phyloP scores from a whole-genome alignment of 345 rosid genomes.

The Kernera saxatilis region DNA sequence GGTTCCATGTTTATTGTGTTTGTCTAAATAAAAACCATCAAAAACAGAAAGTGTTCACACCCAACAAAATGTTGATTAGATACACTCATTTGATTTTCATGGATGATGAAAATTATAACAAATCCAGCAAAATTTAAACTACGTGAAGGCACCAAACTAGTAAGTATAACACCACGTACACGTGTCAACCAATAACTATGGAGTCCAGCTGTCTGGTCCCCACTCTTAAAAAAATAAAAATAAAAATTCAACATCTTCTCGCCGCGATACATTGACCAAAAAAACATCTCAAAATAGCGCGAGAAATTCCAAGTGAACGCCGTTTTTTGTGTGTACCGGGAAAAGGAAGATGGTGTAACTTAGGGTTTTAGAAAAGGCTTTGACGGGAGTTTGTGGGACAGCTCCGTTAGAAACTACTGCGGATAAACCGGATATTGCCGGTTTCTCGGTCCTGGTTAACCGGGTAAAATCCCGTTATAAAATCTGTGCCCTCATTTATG shows the following conservation, averaged over 20 bases:
- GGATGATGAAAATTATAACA: conserved; percentile 15
- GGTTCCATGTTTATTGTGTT: neutral
- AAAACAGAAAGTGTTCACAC: conserved; percentile 11
- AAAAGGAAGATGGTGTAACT: conserved; percentile 18
- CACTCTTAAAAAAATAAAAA: no score
- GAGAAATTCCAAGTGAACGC: conserved; percentile 27
- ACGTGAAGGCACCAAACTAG: conserved; percentile 57
- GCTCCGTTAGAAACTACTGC: conserved; percentile 44
- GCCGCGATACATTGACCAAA: conserved; percentile 23
- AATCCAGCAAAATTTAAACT: conserved; percentile 22
- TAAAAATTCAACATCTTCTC: no score
- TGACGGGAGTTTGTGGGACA: conserved; percentile 41
- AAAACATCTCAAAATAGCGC: neutral
- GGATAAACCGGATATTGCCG: conserved; percentile 40
- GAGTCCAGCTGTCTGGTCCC: conserved; percentile 47
- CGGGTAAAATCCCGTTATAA: conserved; percentile 27
- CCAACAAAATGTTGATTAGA: conserved; percentile 10
- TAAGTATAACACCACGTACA: conserved; percentile 33
- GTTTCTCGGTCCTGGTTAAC: conserved; percentile 24
- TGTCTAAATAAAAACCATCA: neutral
- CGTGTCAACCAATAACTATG: conserved; percentile 44
- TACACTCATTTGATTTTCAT: conserved; percentile 20
- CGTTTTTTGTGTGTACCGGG: conserved; percentile 33
- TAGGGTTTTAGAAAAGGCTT: conserved; percentile 20
- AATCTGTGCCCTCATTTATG: conserved; percentile 25